Percentiles rank a stretch among this genome's conserved stretches.
These are phyloP conservation scores for Dioscorea dumetorum DNA, from an alignment of 106 monocot genomes.

Conservation along the genomic window DNA sequence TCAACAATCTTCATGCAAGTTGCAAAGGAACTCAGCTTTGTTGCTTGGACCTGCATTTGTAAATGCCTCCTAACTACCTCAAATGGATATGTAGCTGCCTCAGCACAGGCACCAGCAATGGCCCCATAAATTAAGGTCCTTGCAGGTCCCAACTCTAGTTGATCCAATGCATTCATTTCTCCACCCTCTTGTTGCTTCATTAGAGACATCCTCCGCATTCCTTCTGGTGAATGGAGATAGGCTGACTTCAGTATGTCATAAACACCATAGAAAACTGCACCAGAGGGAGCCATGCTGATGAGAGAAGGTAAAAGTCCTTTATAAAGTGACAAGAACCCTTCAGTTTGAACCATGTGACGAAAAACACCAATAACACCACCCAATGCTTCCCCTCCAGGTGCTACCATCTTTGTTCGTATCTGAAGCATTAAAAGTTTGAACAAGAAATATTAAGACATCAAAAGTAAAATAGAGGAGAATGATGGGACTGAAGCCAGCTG, in stretches of 20 bases:
- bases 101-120: constrained; percentile 90
- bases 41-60: constrained; percentile 84
- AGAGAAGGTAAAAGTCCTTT: constrained; percentile 86
- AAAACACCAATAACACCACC: constrained; percentile 86
- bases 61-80: constrained; percentile 85
- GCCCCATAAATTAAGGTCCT: constrained; percentile 93
- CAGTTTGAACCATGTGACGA: constrained; percentile 71
- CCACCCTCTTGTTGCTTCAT: constrained; percentile 54
- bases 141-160: constrained; percentile 62
- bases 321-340: constrained; percentile 95
- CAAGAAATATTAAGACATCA: background rate
- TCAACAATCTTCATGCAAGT: constrained; percentile 73
- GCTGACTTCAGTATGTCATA: constrained; percentile 88
- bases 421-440: constrained; percentile 16
- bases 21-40: constrained; percentile 64
- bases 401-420: constrained; percentile 93
- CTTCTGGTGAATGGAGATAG: constrained; percentile 84
- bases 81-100: constrained; percentile 95
- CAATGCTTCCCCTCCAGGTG: constrained; percentile 92
- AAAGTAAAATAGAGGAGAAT: background rate
- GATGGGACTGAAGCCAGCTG: no score
- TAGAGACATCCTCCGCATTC: constrained; percentile 40
- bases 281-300: constrained; percentile 96
- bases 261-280: constrained; percentile 96
- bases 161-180: constrained; percentile 71